These are phyloP conservation scores for Ichthyophonus hoferi DNA, from an alignment of 208 protist genomes.

Conservation along the genomic window DNA sequence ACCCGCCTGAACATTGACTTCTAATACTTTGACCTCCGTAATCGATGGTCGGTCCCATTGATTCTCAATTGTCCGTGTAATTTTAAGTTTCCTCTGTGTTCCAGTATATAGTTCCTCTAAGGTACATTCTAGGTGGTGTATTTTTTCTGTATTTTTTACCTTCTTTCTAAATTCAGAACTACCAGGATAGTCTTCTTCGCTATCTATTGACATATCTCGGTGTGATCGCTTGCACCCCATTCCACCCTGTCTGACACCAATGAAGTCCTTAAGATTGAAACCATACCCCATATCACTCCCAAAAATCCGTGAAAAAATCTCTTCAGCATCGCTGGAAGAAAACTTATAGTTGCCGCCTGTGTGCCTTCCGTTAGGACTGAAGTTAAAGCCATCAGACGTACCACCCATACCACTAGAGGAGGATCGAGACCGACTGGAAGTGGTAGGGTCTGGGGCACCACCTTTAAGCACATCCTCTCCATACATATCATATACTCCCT, in stretches of 20 bases:
- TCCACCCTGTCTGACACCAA: background rate
- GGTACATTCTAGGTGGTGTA: constrained; percentile 50
- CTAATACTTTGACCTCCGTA: constrained; percentile 64
- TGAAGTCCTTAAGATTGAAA: too few species aligned
- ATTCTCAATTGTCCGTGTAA: constrained; percentile 58
- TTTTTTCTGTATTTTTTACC: too few species aligned
- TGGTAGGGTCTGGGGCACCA: constrained; percentile 60
- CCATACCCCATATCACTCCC: constrained; percentile 12
- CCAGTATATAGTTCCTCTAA: constrained; percentile 77
- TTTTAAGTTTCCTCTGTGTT: constrained; percentile 71
- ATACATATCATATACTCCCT: constrained; percentile 86
- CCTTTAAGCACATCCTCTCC: constrained; percentile 85
- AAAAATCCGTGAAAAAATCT: constrained; percentile 47
- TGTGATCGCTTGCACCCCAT: too few species aligned
- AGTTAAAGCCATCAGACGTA: background rate
- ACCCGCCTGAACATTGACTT: constrained; percentile 78
- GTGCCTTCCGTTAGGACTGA: background rate
- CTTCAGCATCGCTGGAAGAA: constrained; percentile 24
- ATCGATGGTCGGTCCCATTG: constrained; percentile 39
- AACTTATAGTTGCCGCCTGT: constrained; percentile 29
- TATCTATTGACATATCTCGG: too few species aligned
- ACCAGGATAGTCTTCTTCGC: too few species aligned
- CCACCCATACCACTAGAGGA: constrained; percentile 21
- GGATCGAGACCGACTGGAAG: too few species aligned
- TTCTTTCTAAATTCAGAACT: too few species aligned